Evolutionary conservation across 352 stramenopile species (phyloP).

Genomic region (Phytophthora pinifolia): DNA sequence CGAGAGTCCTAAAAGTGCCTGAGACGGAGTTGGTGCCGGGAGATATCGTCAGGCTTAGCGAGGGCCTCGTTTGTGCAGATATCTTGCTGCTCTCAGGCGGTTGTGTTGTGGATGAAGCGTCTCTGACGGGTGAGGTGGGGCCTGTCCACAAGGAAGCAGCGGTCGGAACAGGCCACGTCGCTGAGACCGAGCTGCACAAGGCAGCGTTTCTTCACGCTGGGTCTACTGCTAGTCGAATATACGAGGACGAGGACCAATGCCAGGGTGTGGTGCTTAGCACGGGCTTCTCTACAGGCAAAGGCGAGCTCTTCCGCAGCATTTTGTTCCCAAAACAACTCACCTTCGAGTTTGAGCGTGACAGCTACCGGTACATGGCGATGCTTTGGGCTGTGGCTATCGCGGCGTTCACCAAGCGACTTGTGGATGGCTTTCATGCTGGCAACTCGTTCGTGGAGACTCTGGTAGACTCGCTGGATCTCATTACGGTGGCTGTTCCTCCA

Average conservation of each 20-base stretch:
- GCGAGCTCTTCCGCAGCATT: conserved; percentile 67
- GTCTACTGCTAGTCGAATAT: conserved; percentile 29
- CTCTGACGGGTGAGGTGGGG: conserved; percentile 46
- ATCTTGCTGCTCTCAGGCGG: conserved; percentile 41
- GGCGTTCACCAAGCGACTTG: conserved; percentile 56
- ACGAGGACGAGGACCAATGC: conserved; percentile 9
- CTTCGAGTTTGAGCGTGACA: conserved; percentile 70
- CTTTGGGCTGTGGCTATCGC: conserved; percentile 44
- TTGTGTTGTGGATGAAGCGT: conserved; percentile 47
- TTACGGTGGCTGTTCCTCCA: conserved; percentile 64
- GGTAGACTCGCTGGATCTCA: conserved; percentile 55
- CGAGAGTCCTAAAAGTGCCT: conserved; percentile 10
- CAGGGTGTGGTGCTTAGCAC: conserved; percentile 53
- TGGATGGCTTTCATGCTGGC: conserved; percentile 17
- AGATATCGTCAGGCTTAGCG: conserved; percentile 42
- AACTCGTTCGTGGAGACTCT: conserved; percentile 32
- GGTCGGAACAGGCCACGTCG: conserved; percentile 15
- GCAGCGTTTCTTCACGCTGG: conserved; percentile 37
- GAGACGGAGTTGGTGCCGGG: conserved; percentile 50
- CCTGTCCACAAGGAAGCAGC: conserved; percentile 46
- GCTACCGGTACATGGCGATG: conserved; percentile 57
- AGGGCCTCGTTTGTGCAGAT: conserved; percentile 38
- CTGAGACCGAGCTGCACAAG: conserved; percentile 32
- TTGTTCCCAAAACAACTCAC: conserved; percentile 52
- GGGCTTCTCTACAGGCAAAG: conserved; percentile 59